Evolutionary conservation across 345 rosid species (phyloP).

Genomic region (Mercurialis annua): DNA sequence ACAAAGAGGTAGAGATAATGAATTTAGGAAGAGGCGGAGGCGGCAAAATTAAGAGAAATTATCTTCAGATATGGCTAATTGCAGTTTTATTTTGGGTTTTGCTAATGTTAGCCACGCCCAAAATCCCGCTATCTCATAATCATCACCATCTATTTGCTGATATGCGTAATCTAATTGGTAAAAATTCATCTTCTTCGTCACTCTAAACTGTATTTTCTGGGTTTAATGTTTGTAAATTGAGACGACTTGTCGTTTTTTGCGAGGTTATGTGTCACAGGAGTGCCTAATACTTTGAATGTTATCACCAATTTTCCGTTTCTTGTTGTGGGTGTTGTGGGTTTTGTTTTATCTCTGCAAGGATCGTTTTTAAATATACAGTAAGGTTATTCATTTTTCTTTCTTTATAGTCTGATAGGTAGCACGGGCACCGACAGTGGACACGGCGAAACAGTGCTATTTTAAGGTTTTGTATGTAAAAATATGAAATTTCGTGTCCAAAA

Average conservation of each 20-base stretch:
- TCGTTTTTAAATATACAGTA: conserved; percentile 57
- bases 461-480: too few species aligned
- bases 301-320: conserved; percentile 81
- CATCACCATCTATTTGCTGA: conserved; percentile 64
- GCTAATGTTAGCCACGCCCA: conserved; percentile 65
- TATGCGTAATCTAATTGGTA: conserved; percentile 84
- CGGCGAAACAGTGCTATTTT: too few species aligned
- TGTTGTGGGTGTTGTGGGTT: conserved; percentile 72
- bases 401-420: too few species aligned
- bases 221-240: neutral
- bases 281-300: conserved; percentile 85
- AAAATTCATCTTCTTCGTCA: neutral
- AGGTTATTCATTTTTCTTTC: conserved; percentile 36
- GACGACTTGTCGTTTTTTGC: neutral
- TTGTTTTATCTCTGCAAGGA: conserved; percentile 65
- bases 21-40: conserved; percentile 31
- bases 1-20: conserved; percentile 33
- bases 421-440: too few species aligned
- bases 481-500: too few species aligned
- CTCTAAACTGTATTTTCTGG: too few species aligned
- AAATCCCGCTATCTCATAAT: conserved; percentile 46
- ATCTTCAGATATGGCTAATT: conserved; percentile 36
- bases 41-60: too few species aligned
- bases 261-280: conserved; percentile 43
- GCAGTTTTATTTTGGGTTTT: conserved; percentile 55